Conservation (phyloP, 257 asterid genomes). For the Lithospermum erythrorhizon region DNA sequence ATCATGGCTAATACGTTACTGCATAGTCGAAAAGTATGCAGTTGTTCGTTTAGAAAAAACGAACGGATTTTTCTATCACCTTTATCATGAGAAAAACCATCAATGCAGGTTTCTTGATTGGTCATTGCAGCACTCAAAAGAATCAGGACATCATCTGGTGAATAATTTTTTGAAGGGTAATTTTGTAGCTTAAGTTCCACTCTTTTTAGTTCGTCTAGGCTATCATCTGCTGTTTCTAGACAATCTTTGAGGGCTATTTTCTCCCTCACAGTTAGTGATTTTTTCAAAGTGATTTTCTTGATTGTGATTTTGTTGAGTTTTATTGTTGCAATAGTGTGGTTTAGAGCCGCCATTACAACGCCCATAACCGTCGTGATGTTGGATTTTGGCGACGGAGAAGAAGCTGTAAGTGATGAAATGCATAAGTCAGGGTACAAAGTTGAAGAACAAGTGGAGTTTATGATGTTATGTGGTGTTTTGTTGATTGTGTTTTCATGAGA, state of each 20-base stretch:
- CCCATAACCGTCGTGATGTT: not conserved
- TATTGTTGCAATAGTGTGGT: not conserved
- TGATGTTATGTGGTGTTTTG: not conserved
- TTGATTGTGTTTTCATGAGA: not conserved
- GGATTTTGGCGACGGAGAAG: not conserved
- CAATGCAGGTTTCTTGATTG: not conserved
- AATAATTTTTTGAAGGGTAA: not conserved
- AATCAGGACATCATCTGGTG: not conserved
- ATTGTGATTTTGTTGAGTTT: not conserved
- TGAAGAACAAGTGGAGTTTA: not conserved
- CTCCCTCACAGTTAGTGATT: not conserved
- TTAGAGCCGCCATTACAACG: not conserved
- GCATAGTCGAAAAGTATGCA: not conserved
- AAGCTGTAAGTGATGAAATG: not conserved
- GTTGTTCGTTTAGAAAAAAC: not conserved
- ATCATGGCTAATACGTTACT: not conserved
- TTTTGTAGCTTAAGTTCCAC: not conserved
- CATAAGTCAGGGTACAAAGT: not conserved
- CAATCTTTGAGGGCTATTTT: not conserved
- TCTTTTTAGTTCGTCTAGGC: not conserved
- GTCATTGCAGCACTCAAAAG: not conserved
- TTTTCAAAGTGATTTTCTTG: not conserved
- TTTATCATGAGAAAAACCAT: not conserved
- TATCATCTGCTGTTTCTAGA: not conserved
- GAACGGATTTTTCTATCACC: not conserved